phyloP scores from a whole-genome alignment of 371 early-diverging fungal genomes.

The Chytridiales sp. region DNA sequence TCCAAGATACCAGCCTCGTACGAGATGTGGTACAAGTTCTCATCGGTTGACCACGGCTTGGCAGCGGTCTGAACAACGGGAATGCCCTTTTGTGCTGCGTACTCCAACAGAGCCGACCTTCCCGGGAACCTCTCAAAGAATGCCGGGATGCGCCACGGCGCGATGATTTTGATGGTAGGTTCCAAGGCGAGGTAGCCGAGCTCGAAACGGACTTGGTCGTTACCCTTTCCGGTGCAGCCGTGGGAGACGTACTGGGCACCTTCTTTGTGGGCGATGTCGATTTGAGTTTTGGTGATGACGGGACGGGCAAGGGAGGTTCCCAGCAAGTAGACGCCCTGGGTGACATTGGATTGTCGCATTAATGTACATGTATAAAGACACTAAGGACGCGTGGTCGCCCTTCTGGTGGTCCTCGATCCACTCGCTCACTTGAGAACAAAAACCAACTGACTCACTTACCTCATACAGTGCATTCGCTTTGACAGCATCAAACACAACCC shows the following conservation, averaged over 20 bases:
- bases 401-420: too few relatives aligned
- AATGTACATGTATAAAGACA: background rate
- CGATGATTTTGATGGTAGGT: constrained; percentile 91
- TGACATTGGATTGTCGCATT: background rate
- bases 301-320: constrained; percentile 98
- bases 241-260: constrained; percentile 92
- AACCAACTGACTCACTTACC: constrained; percentile 27
- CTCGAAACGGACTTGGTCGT: constrained; percentile 98
- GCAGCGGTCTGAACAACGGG: constrained; percentile 93
- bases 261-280: constrained; percentile 89
- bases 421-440: too few relatives aligned
- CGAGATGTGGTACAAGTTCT: constrained; percentile 97
- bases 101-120: constrained; percentile 86
- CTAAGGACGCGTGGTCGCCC: too few relatives aligned
- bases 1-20: constrained; percentile 95
- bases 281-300: constrained; percentile 88
- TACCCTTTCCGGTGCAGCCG: constrained; percentile 98
- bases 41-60: constrained; percentile 99
- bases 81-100: constrained; percentile 86
- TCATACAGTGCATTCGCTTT: constrained; percentile 96
- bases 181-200: constrained; percentile 94
- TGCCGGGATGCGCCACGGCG: constrained; percentile 91
- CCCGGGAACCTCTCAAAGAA: constrained; percentile 96
- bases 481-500: constrained; percentile 88
- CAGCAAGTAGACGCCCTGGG: constrained; percentile 77